Percentiles rank a stretch among this genome's conserved stretches.
Conservation (phyloP, 1,284 basidiomycete genomes). For the Sporisorium iseilematis-ciliati region DNA sequence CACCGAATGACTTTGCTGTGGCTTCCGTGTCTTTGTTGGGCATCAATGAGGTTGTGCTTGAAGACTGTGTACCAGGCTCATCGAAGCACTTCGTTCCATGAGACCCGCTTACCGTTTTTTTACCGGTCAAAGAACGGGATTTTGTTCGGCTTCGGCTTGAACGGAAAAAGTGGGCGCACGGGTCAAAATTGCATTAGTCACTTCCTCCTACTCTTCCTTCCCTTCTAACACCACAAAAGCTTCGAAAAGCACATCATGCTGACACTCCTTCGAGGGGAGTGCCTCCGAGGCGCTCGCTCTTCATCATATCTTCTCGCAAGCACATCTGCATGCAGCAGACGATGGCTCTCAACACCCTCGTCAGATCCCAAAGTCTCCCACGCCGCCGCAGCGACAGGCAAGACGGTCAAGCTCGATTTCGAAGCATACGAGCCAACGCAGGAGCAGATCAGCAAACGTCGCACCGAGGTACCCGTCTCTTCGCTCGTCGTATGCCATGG, state of each 20-base stretch:
- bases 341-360: conserved; percentile 28
- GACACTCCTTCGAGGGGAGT: conserved; percentile 17
- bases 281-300: conserved; percentile 13
- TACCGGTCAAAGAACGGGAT: conserved; percentile 21
- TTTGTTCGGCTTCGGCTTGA: conserved; percentile 29
- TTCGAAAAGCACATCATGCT: conserved; percentile 16
- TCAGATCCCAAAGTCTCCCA: conserved; percentile 28
- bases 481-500: conserved; percentile 73
- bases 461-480: conserved; percentile 20
- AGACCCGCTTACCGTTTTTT: conserved; percentile 7
- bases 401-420: conserved; percentile 45
- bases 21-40: background rate
- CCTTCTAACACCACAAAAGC: background rate
- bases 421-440: conserved; percentile 42
- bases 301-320: background rate
- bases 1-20: background rate
- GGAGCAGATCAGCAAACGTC: conserved; percentile 8
- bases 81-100: background rate
- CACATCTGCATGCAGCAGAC: background rate
- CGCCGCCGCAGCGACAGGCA: conserved; percentile 37
- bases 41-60: too few species aligned
- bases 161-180: conserved; percentile 16
- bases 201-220: background rate
- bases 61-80: too few species aligned
- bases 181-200: background rate